Evolutionary conservation across 805 yeast species (phyloP).

Genomic region (Kuraishia floccosa): DNA sequence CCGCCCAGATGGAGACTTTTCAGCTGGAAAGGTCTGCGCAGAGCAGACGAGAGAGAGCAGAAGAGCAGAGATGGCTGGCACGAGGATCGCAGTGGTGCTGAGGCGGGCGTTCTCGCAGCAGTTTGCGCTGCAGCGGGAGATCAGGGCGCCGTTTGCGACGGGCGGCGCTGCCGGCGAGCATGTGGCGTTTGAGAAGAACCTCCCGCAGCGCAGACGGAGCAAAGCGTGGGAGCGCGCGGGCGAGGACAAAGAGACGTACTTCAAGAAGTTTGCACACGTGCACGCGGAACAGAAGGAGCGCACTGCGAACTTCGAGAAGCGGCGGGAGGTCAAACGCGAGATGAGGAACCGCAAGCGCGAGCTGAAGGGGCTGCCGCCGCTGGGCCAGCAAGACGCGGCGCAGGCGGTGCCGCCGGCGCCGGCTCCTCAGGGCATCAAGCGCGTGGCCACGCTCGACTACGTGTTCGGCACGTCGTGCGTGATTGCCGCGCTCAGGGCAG

Average conservation of each 20-base stretch:
- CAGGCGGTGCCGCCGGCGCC: background rate
- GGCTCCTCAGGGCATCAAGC: too few species aligned
- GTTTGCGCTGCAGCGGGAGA: background rate
- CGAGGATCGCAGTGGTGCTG: too few species aligned
- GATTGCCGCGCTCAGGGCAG: slow-evolving; percentile 50
- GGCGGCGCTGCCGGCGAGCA: slow-evolving; percentile 1
- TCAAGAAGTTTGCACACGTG: slow-evolving; percentile 54
- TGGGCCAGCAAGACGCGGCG: background rate
- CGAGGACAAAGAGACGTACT: slow-evolving; percentile 50
- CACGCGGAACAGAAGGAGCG: slow-evolving; percentile 36
- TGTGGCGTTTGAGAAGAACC: slow-evolving; percentile 26
- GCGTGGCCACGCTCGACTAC: too few species aligned
- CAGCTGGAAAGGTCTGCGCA: too few species aligned
- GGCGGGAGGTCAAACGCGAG: slow-evolving; percentile 8
- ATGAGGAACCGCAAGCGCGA: slow-evolving; percentile 3
- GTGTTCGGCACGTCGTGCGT: slow-evolving; percentile 73
- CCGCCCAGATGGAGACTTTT: too few species aligned
- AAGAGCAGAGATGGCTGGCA: too few species aligned
- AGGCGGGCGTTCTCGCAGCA: too few species aligned
- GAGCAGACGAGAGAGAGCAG: too few species aligned
- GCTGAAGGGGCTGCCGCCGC: slow-evolving; percentile 2
- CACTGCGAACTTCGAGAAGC: slow-evolving; percentile 11
- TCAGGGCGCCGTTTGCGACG: slow-evolving; percentile 2
- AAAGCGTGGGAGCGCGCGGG: slow-evolving; percentile 65
- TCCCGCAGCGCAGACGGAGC: slow-evolving; percentile 22